Conservation (phyloP, 192 early-diverging fungal genomes). For the Gonapodya prolifera region DNA sequence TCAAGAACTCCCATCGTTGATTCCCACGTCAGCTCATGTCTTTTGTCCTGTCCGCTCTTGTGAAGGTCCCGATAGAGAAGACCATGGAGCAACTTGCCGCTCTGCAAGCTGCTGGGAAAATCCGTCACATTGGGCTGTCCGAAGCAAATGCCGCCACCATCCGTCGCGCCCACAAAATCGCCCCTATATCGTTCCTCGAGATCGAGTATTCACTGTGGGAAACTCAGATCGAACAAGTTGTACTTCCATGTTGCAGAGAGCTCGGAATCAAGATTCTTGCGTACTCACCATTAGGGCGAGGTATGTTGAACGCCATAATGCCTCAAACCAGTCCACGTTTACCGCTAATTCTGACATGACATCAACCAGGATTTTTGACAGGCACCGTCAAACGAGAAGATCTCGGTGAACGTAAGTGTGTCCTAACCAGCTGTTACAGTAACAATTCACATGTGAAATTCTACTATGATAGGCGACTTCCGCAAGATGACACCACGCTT, state of each 20-base stretch:
- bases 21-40: no score
- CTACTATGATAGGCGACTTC: background rate
- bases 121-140: background rate
- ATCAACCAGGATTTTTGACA: background rate
- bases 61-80: background rate
- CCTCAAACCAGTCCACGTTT: no score
- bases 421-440: no score
- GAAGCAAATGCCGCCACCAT: conserved; percentile 1
- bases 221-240: background rate
- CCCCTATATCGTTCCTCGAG: conserved; percentile 5
- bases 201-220: background rate
- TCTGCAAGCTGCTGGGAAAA: background rate
- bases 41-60: no score
- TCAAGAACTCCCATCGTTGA: no score
- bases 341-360: no score
- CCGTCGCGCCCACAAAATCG: background rate
- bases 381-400: background rate
- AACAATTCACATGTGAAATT: no score
- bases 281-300: conserved; percentile 1
- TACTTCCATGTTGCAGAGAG: background rate
- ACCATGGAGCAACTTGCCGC: background rate
- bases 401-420: background rate
- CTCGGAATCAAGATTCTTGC: background rate
- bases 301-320: background rate
- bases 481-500: background rate